phyloP scores from a whole-genome alignment of 208 protist species.

The Crithidia acanthocephali region DNA sequence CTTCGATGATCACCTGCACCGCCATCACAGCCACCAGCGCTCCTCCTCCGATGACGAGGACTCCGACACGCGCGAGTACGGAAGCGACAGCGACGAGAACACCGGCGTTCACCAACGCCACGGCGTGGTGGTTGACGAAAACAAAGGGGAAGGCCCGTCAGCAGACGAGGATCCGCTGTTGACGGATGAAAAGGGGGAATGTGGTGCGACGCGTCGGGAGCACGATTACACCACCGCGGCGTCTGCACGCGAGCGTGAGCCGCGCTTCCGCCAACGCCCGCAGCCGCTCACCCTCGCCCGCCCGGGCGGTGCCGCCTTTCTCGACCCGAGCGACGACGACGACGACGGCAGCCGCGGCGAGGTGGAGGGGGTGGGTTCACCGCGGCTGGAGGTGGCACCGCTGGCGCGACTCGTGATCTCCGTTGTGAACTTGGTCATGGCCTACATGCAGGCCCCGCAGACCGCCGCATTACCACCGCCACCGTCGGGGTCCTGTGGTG shows the following conservation, averaged over 20 bases:
- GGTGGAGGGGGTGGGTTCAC: background rate
- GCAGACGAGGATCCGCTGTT: background rate
- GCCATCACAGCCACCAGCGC: background rate
- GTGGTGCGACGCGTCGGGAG: too few relatives aligned
- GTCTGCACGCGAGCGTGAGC: background rate
- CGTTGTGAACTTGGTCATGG: constrained; percentile 15
- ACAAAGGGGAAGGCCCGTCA: background rate
- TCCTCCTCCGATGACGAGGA: background rate
- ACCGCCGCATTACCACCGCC: too few relatives aligned
- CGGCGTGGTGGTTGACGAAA: too few relatives aligned
- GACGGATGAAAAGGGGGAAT: too few relatives aligned
- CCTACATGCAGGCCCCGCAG: constrained; percentile 17
- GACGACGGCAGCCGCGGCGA: background rate
- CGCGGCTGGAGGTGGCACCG: constrained; percentile 21
- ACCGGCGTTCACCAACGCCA: background rate
- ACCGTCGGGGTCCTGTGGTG: background rate
- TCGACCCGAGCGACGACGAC: background rate
- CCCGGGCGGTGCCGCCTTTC: background rate
- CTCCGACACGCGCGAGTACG: background rate
- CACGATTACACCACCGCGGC: background rate
- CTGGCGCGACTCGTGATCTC: constrained; percentile 20
- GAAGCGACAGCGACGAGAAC: constrained; percentile 5
- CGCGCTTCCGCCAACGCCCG: constrained; percentile 2
- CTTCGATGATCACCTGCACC: background rate
- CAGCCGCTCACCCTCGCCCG: constrained; percentile 3